Percentiles rank a stretch among this genome's conserved stretches.
These are phyloP conservation scores for Rhododendron ovatum DNA, from an alignment of 148 eudicot genomes.

Conservation along the genomic window DNA sequence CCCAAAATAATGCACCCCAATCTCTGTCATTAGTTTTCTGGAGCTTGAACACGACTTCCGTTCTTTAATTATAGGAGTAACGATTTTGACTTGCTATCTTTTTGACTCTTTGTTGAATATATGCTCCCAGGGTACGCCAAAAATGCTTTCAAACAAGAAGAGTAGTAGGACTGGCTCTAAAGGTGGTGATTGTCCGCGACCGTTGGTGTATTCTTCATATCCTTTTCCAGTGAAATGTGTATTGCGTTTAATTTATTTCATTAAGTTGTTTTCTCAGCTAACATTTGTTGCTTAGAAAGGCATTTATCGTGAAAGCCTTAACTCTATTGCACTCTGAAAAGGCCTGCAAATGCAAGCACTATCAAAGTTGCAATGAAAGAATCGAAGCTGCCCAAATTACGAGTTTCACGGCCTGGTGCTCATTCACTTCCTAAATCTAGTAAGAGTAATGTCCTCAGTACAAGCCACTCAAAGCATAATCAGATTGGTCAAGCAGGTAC, in stretches of 20 bases:
- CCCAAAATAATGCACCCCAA: conserved; percentile 10
- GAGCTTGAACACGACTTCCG: neutral
- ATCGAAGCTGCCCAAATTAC: conserved; percentile 62
- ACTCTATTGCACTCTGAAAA: conserved; percentile 56
- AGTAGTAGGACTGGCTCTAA: conserved; percentile 32
- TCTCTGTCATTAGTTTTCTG: conserved; percentile 23
- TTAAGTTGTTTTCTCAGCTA: neutral
- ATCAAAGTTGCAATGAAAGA: conserved; percentile 36
- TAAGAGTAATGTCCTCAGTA: conserved; percentile 26
- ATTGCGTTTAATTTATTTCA: neutral
- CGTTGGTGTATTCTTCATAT: conserved; percentile 59
- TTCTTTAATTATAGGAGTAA: neutral
- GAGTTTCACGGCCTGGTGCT: conserved; percentile 36
- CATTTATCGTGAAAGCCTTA: conserved; percentile 33
- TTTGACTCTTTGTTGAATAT: conserved; percentile 4
- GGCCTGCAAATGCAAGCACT: conserved; percentile 49
- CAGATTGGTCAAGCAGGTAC: conserved; percentile 56
- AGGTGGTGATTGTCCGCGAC: conserved; percentile 31
- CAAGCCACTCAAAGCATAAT: conserved; percentile 32
- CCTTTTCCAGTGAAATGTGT: conserved; percentile 33
- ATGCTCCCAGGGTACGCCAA: conserved; percentile 36
- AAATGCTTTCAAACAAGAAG: conserved; percentile 18
- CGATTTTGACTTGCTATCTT: neutral
- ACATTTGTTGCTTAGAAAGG: neutral
- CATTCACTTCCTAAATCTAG: conserved; percentile 22